A percentile compares a stretch with the other conserved stretches of the same genome.
phyloP scores from a whole-genome alignment of 257 asterid genomes.

The Nicotiana tomentosiformis region DNA sequence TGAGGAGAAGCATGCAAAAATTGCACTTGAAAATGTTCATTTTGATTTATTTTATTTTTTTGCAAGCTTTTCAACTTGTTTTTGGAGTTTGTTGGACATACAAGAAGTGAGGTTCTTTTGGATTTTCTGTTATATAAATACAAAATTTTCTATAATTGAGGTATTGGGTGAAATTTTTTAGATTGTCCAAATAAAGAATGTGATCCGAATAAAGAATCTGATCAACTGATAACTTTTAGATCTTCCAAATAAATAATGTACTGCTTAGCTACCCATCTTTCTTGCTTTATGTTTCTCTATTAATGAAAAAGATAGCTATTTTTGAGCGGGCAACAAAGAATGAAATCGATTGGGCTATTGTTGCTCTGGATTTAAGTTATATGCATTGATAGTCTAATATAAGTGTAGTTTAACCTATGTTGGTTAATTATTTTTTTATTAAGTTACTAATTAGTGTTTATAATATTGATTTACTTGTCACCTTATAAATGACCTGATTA shows the following conservation, averaged over 20 bases:
- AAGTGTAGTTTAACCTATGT: too few relatives aligned
- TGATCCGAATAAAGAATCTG: background rate
- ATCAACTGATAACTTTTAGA: background rate
- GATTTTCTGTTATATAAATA: too few relatives aligned
- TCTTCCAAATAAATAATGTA: conserved; percentile 12
- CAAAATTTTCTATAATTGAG: too few relatives aligned
- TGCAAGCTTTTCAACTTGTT: background rate
- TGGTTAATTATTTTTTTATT: too few relatives aligned
- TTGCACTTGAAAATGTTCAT: conserved; percentile 7
- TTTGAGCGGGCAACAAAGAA: background rate
- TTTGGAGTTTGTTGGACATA: conserved; percentile 1
- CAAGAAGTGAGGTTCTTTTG: background rate
- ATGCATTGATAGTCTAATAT: too few relatives aligned
- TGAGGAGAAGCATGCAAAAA: background rate
- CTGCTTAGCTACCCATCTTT: conserved; percentile 18
- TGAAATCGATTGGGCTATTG: background rate
- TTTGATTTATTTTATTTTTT: background rate
- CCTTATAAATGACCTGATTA: too few relatives aligned
- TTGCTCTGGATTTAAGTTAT: background rate
- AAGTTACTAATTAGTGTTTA: too few relatives aligned
- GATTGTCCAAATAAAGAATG: conserved; percentile 4
- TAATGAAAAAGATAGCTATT: background rate
- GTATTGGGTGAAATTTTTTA: background rate
- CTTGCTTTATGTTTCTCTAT: background rate
- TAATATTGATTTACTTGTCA: too few relatives aligned